Percentiles rank a stretch among this genome's conserved stretches.
Evolutionary conservation across 2,329 filamentous ascomycete species (phyloP).

Genomic region (Cercospora brassicicola): DNA sequence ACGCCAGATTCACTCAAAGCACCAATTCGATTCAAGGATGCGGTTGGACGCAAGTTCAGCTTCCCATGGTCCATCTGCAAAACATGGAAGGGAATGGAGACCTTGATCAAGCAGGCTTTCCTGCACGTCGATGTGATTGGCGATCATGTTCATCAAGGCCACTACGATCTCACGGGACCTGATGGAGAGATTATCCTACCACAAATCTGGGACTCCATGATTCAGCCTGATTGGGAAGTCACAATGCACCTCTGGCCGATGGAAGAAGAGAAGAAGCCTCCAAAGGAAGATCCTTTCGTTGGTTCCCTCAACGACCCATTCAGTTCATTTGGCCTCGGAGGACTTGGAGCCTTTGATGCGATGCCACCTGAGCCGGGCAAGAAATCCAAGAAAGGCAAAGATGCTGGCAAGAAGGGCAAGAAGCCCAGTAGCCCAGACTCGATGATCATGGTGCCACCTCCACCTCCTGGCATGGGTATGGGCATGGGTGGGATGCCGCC

Average conservation of each 20-base stretch:
- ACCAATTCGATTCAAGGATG: slow-evolving; percentile 87
- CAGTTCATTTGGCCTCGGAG: slow-evolving; percentile 16
- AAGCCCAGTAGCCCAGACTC: slow-evolving; percentile 19
- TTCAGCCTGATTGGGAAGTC: slow-evolving; percentile 51
- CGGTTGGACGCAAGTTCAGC: slow-evolving; percentile 85
- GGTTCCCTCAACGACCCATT: slow-evolving; percentile 21
- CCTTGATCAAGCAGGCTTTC: slow-evolving; percentile 53
- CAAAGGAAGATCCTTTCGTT: slow-evolving; percentile 16
- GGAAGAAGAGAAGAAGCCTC: slow-evolving; percentile 31
- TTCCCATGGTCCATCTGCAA: slow-evolving; percentile 85
- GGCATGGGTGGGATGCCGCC: slow-evolving; percentile 18
- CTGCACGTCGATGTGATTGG: slow-evolving; percentile 49
- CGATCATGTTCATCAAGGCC: slow-evolving; percentile 48
- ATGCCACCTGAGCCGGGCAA: slow-evolving; percentile 16
- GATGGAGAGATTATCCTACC: slow-evolving; percentile 53
- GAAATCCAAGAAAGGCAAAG: slow-evolving; percentile 10
- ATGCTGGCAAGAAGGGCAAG: slow-evolving; percentile 1
- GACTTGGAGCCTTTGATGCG: slow-evolving; percentile 16
- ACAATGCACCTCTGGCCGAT: slow-evolving; percentile 54
- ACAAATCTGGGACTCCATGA: slow-evolving; percentile 51
- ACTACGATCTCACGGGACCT: slow-evolving; percentile 51
- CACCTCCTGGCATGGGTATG: slow-evolving; percentile 15
- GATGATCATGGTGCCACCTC: slow-evolving; percentile 18
- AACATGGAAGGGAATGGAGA: slow-evolving; percentile 57
- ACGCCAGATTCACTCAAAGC: slow-evolving; percentile 61